These are phyloP conservation scores for Pseudogymnoascus sp. DNA, from an alignment of 2,329 filamentous ascomycete species.

Conservation along the genomic window DNA sequence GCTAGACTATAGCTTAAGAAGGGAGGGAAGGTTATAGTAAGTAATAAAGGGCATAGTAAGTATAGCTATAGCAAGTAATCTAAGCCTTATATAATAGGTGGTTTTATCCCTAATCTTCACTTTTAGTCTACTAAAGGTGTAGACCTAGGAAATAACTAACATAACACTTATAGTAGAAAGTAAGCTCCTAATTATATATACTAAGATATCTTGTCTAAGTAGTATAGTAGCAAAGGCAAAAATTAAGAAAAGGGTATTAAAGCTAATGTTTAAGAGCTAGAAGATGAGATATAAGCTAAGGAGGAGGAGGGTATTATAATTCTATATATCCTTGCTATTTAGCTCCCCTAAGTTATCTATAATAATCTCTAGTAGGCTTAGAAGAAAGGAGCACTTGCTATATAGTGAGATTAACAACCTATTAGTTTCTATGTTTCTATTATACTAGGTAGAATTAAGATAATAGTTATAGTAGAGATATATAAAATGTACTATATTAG, in stretches of 20 bases:
- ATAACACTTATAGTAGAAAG: constrained; percentile 75
- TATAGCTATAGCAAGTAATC: constrained; percentile 76
- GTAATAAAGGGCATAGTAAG: constrained; percentile 84
- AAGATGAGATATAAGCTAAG: constrained; percentile 86
- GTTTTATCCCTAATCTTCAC: constrained; percentile 75
- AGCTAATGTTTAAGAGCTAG: constrained; percentile 87
- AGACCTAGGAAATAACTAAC: constrained; percentile 85
- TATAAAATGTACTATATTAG: constrained; percentile 46
- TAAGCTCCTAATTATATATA: constrained; percentile 75
- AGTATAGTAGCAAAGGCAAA: constrained; percentile 72
- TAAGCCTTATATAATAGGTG: constrained; percentile 70
- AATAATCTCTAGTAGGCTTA: constrained; percentile 32
- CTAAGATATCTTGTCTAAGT: constrained; percentile 65
- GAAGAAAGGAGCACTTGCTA: too few species aligned
- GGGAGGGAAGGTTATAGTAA: constrained; percentile 54
- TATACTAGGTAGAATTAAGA: too few species aligned
- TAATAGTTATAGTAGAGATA: constrained; percentile 41
- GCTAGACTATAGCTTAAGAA: constrained; percentile 51
- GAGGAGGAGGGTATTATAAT: constrained; percentile 72
- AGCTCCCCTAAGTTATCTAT: constrained; percentile 39
- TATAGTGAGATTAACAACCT: constrained; percentile 32
- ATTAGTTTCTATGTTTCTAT: too few species aligned
- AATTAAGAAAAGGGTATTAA: constrained; percentile 90
- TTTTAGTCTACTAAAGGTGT: constrained; percentile 72
- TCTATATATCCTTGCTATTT: constrained; percentile 55